Evolutionary conservation across 257 asterid species (phyloP).

Genomic region (Haberlea rhodopensis): DNA sequence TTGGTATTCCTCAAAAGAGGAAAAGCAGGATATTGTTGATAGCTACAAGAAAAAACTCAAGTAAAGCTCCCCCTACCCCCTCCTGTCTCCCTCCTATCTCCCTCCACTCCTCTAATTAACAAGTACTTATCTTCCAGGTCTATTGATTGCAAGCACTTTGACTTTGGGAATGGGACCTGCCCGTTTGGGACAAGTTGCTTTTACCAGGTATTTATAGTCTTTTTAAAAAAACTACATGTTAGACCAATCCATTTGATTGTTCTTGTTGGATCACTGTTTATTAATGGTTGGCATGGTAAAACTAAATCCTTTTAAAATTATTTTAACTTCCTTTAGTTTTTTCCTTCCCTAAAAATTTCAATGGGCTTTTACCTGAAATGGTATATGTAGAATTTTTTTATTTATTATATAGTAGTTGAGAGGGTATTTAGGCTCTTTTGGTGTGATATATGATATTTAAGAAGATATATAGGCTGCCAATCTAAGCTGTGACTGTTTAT

Average conservation of each 20-base stretch:
- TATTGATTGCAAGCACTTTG: slow-evolving; percentile 95
- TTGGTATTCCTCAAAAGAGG: slow-evolving; percentile 80
- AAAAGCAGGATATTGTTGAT: slow-evolving; percentile 78
- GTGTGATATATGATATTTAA: neutral
- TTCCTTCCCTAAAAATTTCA: neutral
- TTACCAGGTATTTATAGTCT: slow-evolving; percentile 67
- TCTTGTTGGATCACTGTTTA: neutral
- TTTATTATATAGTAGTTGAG: neutral
- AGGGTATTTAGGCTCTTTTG: neutral
- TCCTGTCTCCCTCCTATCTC: slow-evolving; percentile 11
- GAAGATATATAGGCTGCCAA: neutral
- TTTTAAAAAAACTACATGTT: neutral
- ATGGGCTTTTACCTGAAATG: neutral
- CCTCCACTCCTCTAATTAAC: slow-evolving; percentile 25
- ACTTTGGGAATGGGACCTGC: slow-evolving; percentile 92
- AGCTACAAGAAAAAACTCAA: slow-evolving; percentile 80
- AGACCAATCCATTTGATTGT: neutral
- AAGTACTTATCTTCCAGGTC: slow-evolving; percentile 49
- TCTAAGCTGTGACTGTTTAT: neutral
- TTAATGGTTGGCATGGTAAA: neutral
- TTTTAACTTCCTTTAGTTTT: neutral
- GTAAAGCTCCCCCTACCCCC: slow-evolving; percentile 33
- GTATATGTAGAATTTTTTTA: no score
- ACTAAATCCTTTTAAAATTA: neutral
- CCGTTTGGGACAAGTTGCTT: slow-evolving; percentile 96